phyloP scores from a whole-genome alignment of 2,329 filamentous ascomycete genomes.

The Penicillium sp. region DNA sequence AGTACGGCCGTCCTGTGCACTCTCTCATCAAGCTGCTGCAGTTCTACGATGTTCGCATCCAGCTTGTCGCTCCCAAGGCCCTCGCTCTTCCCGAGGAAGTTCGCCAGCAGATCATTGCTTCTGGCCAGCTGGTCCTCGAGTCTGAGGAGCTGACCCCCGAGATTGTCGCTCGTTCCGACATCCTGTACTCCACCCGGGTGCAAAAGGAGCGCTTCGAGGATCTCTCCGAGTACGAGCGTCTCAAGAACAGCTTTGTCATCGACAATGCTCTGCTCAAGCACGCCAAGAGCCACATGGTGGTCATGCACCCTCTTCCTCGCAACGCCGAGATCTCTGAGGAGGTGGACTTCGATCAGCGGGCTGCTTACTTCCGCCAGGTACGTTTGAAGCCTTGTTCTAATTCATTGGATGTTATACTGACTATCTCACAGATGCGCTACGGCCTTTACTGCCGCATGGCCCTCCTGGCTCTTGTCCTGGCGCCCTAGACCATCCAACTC shows the following conservation, averaged over 20 bases:
- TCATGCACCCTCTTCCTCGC: slow-evolving; percentile 91
- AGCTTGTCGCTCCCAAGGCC: slow-evolving; percentile 79
- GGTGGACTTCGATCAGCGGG: slow-evolving; percentile 94
- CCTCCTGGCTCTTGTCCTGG: slow-evolving; percentile 88
- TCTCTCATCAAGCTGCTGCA: slow-evolving; percentile 89
- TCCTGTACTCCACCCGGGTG: slow-evolving; percentile 93
- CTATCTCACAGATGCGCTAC: slow-evolving; percentile 75
- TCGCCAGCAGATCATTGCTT: slow-evolving; percentile 64
- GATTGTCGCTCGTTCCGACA: slow-evolving; percentile 80
- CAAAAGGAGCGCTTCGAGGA: slow-evolving; percentile 95
- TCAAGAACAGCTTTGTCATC: slow-evolving; percentile 85
- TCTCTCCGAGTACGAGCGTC: slow-evolving; percentile 71
- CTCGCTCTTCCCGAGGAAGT: slow-evolving; percentile 74
- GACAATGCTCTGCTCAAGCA: slow-evolving; percentile 86
- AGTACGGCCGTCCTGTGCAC: slow-evolving; percentile 91
- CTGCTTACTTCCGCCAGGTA: slow-evolving; percentile 98
- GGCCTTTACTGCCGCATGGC: slow-evolving; percentile 98
- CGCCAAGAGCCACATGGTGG: slow-evolving; percentile 88
- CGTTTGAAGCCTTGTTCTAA: slow-evolving; percentile 41
- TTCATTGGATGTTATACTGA: slow-evolving; percentile 40
- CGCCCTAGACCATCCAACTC: slow-evolving; percentile 39
- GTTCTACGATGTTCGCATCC: slow-evolving; percentile 91
- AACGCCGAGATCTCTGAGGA: slow-evolving; percentile 93
- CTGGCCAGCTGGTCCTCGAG: slow-evolving; percentile 73
- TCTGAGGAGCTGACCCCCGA: slow-evolving; percentile 77